Percentiles rank a stretch among this genome's conserved stretches.
Evolutionary conservation across 495 filamentous ascomycete species (phyloP).

Genomic region (Thermothielavioides terrestris): DNA sequence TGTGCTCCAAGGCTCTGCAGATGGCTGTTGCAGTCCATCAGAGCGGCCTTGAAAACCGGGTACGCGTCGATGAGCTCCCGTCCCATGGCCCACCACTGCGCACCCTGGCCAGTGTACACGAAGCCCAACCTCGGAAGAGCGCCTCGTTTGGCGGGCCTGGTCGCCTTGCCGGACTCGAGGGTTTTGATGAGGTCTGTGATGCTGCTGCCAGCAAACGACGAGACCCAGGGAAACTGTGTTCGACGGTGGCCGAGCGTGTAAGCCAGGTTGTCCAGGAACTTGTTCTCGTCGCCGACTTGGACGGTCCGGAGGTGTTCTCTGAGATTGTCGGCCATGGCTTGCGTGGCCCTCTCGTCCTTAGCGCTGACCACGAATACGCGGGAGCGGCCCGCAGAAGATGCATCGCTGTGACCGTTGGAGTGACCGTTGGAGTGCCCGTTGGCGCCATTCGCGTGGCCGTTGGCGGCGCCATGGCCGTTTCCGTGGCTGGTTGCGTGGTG

Average conservation of each 20-base stretch:
- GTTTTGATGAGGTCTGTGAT: slow-evolving; percentile 11
- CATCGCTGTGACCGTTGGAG: background rate
- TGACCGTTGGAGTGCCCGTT: slow-evolving; percentile 1
- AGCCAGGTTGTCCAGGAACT: slow-evolving; percentile 24
- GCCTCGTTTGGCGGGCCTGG: slow-evolving; percentile 10
- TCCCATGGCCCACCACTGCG: slow-evolving; percentile 50
- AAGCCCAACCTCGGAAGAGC: slow-evolving; percentile 18
- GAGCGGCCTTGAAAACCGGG: slow-evolving; percentile 20
- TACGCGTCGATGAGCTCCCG: slow-evolving; percentile 34
- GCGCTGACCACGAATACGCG: slow-evolving; percentile 20
- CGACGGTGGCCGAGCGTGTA: slow-evolving; percentile 28
- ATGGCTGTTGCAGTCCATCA: slow-evolving; percentile 21
- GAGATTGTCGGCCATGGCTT: slow-evolving; percentile 15
- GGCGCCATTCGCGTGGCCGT: slow-evolving; percentile 9
- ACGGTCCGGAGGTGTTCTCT: slow-evolving; percentile 11
- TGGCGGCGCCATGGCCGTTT: background rate
- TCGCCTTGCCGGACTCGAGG: slow-evolving; percentile 13
- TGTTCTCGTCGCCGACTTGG: slow-evolving; percentile 7
- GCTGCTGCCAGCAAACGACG: slow-evolving; percentile 10
- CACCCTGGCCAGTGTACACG: slow-evolving; percentile 41
- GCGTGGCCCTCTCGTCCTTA: slow-evolving; percentile 18
- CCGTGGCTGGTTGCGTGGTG: background rate
- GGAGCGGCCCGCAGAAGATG: background rate
- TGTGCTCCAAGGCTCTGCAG: slow-evolving; percentile 26
- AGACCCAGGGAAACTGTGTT: slow-evolving; percentile 23